A percentile compares a stretch with the other conserved stretches of the same genome.
phyloP scores from a whole-genome alignment of 495 filamentous ascomycete species.

The Aspergillus funiculosus region DNA sequence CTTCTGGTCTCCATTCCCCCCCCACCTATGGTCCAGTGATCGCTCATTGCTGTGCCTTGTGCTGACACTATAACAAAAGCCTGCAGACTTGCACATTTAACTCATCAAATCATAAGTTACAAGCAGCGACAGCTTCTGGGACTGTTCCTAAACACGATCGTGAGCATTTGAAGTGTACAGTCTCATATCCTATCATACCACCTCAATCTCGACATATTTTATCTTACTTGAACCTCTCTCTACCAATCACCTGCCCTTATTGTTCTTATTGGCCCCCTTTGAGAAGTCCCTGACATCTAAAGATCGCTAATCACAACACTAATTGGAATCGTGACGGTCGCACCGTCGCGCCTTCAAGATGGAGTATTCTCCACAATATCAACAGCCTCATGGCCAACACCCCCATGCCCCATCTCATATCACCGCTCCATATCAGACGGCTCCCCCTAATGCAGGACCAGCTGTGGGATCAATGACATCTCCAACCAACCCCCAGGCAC shows the following conservation, averaged over 20 bases:
- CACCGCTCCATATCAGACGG: constrained; percentile 42
- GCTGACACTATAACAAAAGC: constrained; percentile 39
- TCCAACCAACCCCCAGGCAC: constrained; percentile 47
- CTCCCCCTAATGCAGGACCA: constrained; percentile 41
- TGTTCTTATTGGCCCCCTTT: constrained; percentile 16
- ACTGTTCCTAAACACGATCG: constrained; percentile 28
- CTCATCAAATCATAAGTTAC: constrained; percentile 41
- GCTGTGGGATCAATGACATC: constrained; percentile 47
- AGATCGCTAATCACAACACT: constrained; percentile 22
- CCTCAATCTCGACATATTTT: constrained; percentile 6
- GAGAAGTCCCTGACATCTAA: constrained; percentile 21
- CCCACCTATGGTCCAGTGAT: constrained; percentile 39
- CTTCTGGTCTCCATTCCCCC: constrained; percentile 23
- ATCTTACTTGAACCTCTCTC: constrained; percentile 8
- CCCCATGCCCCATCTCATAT: constrained; percentile 48
- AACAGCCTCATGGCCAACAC: constrained; percentile 52
- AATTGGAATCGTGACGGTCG: constrained; percentile 30
- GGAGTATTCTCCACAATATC: constrained; percentile 53
- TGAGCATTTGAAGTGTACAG: constrained; percentile 23
- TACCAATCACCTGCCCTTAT: constrained; percentile 15
- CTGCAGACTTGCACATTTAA: constrained; percentile 36
- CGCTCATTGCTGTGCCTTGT: constrained; percentile 35
- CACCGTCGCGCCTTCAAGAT: constrained; percentile 34
- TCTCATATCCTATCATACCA: constrained; percentile 23
- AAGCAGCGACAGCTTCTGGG: constrained; percentile 21